These are phyloP conservation scores for Ustilago loliicola DNA, from an alignment of 1,284 basidiomycete genomes.

Conservation along the genomic window DNA sequence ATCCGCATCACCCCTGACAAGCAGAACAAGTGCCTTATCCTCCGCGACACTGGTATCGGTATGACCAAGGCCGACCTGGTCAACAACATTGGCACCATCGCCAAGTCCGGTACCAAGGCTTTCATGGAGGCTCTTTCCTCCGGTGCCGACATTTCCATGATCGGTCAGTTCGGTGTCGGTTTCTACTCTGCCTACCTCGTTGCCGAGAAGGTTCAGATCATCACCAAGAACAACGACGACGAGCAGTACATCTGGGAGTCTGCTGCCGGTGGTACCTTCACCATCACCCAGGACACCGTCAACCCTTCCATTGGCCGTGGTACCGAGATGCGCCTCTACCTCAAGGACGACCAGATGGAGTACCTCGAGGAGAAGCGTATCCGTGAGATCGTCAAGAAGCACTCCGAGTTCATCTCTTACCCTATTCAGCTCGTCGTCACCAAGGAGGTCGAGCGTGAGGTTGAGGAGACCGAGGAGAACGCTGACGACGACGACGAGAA, in stretches of 20 bases:
- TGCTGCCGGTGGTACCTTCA: constrained; percentile 98
- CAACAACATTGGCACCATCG: constrained; percentile 99
- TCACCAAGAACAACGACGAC: constrained; percentile 99
- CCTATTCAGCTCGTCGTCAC: constrained; percentile 98
- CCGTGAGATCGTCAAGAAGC: constrained; percentile 99
- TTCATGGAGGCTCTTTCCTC: constrained; percentile 93
- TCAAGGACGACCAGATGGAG: constrained; percentile 99
- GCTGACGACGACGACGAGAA: constrained; percentile 81
- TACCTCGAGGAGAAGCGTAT: constrained; percentile 99
- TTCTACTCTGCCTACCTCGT: constrained; percentile 99
- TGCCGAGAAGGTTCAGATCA: constrained; percentile 96
- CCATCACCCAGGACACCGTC: constrained; percentile 92
- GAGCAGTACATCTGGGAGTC: constrained; percentile 99
- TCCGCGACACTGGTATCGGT: constrained; percentile 97
- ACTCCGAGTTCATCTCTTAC: constrained; percentile 99
- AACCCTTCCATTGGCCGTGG: constrained; percentile 94
- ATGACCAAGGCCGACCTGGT: constrained; percentile 76
- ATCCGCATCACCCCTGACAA: constrained; percentile 77
- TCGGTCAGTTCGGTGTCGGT: constrained; percentile 95
- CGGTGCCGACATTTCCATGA: constrained; percentile 77
- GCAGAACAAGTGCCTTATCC: constrained; percentile 90
- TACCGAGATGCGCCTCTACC: constrained; percentile 91
- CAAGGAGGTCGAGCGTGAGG: constrained; percentile 96
- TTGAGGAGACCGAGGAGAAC: constrained; percentile 76
- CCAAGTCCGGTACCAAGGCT: constrained; percentile 94